phyloP scores from a whole-genome alignment of 2,329 filamentous ascomycete species.

The Pseudofabraea citricarpa region DNA sequence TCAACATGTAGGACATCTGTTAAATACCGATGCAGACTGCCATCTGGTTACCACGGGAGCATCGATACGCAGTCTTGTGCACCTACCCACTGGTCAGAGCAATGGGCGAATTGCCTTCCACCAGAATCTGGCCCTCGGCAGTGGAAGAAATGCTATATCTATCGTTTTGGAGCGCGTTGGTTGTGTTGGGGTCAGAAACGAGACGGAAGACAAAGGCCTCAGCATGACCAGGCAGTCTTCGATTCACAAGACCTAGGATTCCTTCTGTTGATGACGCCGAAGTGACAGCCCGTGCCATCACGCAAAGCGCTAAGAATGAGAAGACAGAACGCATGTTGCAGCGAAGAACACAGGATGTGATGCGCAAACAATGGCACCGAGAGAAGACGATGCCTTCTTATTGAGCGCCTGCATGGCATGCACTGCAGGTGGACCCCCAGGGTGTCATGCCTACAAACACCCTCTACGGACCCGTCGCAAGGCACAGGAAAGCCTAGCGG shows the following conservation, averaged over 20 bases:
- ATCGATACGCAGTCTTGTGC: neutral
- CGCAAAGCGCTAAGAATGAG: neutral
- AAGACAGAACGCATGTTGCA: no score
- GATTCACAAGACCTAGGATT: slow-evolving; percentile 11
- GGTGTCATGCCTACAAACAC: no score
- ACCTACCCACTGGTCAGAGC: slow-evolving; percentile 30
- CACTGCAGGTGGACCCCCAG: no score
- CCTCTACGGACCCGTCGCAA: no score
- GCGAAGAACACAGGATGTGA: no score
- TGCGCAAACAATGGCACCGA: no score
- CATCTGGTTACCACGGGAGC: neutral
- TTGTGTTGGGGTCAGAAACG: slow-evolving; percentile 1
- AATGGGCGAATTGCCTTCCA: slow-evolving; percentile 30
- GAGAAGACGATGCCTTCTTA: no score
- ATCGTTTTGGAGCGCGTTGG: slow-evolving; percentile 8
- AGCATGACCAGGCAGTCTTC: slow-evolving; percentile 16
- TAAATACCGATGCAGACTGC: slow-evolving; percentile 36
- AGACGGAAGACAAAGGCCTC: slow-evolving; percentile 14
- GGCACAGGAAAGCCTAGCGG: no score
- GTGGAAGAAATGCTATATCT: slow-evolving; percentile 16
- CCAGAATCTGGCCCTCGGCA: slow-evolving; percentile 22
- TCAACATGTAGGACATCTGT: slow-evolving; percentile 37
- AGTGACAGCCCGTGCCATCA: neutral
- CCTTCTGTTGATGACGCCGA: slow-evolving; percentile 11
- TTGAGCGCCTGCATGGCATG: no score